Evolutionary conservation across 2,329 filamentous ascomycete genomes (phyloP).

Genomic region (Fusarium marasasianum): DNA sequence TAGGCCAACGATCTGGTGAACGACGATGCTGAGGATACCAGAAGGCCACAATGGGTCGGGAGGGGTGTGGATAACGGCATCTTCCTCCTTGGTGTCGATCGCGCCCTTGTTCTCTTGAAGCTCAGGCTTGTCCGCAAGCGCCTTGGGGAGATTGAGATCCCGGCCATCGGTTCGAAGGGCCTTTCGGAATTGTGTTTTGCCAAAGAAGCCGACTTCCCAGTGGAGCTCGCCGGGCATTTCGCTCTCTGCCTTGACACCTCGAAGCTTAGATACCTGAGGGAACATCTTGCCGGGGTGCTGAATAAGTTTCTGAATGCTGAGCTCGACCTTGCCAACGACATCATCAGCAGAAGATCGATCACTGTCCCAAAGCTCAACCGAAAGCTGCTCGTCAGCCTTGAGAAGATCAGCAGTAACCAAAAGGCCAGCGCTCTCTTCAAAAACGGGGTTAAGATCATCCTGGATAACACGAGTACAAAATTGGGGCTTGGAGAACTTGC

Average conservation of each 20-base stretch:
- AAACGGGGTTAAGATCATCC: slow-evolving; percentile 91
- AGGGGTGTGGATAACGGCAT: slow-evolving; percentile 88
- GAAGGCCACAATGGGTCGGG: slow-evolving; percentile 97
- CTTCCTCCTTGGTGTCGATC: slow-evolving; percentile 75
- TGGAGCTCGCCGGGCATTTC: slow-evolving; percentile 93
- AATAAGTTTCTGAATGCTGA: slow-evolving; percentile 94
- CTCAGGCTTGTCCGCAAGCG: slow-evolving; percentile 76
- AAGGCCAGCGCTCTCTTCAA: slow-evolving; percentile 87
- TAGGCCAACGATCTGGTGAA: slow-evolving; percentile 95
- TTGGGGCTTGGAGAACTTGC: slow-evolving; percentile 97
- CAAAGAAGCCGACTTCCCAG: slow-evolving; percentile 97
- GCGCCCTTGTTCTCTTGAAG: slow-evolving; percentile 87
- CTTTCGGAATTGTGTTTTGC: slow-evolving; percentile 86
- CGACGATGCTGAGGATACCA: slow-evolving; percentile 83
- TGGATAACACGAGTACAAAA: slow-evolving; percentile 97
- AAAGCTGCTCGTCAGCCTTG: slow-evolving; percentile 92
- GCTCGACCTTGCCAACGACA: slow-evolving; percentile 91
- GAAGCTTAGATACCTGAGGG: slow-evolving; percentile 83
- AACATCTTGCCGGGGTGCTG: slow-evolving; percentile 93
- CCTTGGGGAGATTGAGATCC: slow-evolving; percentile 78
- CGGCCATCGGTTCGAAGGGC: slow-evolving; percentile 88
- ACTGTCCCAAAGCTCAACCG: slow-evolving; percentile 95
- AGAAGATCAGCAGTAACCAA: slow-evolving; percentile 89
- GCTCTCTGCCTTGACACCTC: slow-evolving; percentile 83
- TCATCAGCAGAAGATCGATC: slow-evolving; percentile 93